Percentiles rank a stretch among this genome's conserved stretches.
Evolutionary conservation across 768 basidiomycete genomes (phyloP).

Genomic region (Phylloporus scabripes): DNA sequence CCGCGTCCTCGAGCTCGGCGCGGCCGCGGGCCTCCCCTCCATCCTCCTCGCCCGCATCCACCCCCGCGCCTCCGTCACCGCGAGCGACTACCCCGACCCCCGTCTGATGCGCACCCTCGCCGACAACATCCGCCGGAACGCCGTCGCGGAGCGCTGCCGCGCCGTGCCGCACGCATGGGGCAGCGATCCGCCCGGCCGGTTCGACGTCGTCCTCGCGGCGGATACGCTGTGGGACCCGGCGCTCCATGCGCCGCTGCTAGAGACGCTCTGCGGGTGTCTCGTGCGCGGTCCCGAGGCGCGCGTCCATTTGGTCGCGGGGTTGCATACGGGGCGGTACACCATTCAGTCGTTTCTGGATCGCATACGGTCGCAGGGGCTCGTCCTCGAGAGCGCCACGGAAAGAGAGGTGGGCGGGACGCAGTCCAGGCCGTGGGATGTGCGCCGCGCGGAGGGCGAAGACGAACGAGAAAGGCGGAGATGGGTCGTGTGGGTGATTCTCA

Average conservation of each 20-base stretch:
- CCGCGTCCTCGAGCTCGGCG: constrained; percentile 65
- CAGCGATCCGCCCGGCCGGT: constrained; percentile 38
- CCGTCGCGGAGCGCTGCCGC: constrained; percentile 41
- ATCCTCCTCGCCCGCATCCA: constrained; percentile 56
- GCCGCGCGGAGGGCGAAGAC: constrained; percentile 49
- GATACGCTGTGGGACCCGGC: constrained; percentile 78
- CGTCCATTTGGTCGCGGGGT: constrained; percentile 61
- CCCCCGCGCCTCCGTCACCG: constrained; percentile 38
- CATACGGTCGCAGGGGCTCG: constrained; percentile 35
- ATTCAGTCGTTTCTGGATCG: constrained; percentile 52
- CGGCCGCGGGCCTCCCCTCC: constrained; percentile 69
- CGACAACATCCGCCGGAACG: constrained; percentile 52
- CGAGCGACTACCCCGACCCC: constrained; percentile 71
- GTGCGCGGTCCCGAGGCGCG: constrained; percentile 41
- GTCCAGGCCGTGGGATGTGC: constrained; percentile 48
- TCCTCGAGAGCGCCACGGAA: constrained; percentile 43
- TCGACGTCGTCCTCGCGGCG: constrained; percentile 66
- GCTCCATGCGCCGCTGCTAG: constrained; percentile 48
- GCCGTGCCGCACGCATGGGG: constrained; percentile 66
- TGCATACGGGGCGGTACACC: constrained; percentile 74
- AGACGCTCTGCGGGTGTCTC: constrained; percentile 47
- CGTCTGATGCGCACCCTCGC: constrained; percentile 51
- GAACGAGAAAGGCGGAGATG: constrained; percentile 65
- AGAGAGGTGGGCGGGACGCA: constrained; percentile 38
- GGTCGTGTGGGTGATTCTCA: constrained; percentile 63